Conservation (phyloP, 75 land plant species). For the Picea sitchensis region DNA sequence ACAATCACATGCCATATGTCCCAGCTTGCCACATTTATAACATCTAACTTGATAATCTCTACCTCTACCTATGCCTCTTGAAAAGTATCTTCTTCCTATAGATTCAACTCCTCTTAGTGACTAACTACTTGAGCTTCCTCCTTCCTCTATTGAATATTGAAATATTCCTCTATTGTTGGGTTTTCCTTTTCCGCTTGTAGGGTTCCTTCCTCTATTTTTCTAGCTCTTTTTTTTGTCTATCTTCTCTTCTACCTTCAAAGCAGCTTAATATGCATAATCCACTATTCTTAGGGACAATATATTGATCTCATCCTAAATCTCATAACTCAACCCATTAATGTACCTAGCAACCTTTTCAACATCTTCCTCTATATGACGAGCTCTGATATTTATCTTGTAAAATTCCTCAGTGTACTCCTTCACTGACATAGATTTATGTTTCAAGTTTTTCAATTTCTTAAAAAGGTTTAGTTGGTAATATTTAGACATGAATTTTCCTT, state of each 20-base stretch:
- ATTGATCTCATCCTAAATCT: neutral
- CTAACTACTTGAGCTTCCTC: neutral
- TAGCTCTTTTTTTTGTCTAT: neutral
- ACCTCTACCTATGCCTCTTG: neutral
- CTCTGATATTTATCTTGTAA: neutral
- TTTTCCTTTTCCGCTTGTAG: neutral
- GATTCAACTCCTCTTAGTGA: neutral
- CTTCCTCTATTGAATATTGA: neutral
- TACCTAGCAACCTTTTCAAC: too few species aligned
- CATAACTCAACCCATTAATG: neutral
- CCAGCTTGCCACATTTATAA: neutral
- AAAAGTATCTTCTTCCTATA: neutral
- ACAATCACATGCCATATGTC: neutral
- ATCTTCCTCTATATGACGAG: neutral
- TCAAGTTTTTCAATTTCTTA: neutral
- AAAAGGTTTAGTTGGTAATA: neutral
- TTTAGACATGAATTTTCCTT: neutral
- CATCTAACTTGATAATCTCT: neutral
- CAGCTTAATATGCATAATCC: neutral
- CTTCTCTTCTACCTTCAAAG: neutral
- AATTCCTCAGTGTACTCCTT: neutral
- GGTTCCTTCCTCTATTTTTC: neutral
- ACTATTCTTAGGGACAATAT: neutral
- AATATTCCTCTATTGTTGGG: neutral
- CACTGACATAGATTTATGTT: neutral